Evolutionary conservation across 768 basidiomycete genomes (phyloP), one percentile per base, ranked within the genome.

Genomic region (Phylloporus sp.): DNA sequence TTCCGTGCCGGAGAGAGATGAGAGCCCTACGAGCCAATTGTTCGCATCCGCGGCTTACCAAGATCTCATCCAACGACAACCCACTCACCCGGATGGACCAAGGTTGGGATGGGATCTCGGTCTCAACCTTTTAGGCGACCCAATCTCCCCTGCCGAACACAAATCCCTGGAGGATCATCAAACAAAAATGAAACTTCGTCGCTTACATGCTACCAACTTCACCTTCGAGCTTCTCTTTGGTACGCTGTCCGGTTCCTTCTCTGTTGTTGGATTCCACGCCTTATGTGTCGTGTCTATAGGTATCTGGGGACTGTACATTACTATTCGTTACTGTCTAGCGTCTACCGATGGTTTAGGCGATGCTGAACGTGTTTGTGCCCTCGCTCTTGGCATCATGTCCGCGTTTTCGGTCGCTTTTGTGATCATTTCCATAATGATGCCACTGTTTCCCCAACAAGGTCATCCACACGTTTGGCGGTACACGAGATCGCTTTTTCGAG

Each of bases 241-340:
- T 74, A 54, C 48, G 64, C 41, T 18, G 27, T 50, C 46, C 38
- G 10, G 26, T 20, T 26, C 41, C 9, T 22, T 8, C 22, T 22
- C 42, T 36, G 63, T 7, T 28, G 15, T n/a, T n/a, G 27, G 39
- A 42, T 15, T 7, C 35, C 7, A 5, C 17, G 18, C 15, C 37
- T 49, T 17, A 49, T 23, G 5, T 35, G 18, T 10, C 21, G 18
- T 32, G 9, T 41, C 13, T 11, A 3, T 44, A 85, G 83, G 68
- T 49, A 61, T 60, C 23, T 89, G 84, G 82, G 74, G 78, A 22
- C 59, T 70, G 8, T 88, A 84, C 61, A 82, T 75, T 50, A 71
- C 76, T 6, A 61, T 80, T 42, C 81, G 85, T 35, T 90, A 88
- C 60, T 81, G 76, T 55, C 56, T 86, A 10, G 80, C 82, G 4